These are phyloP conservation scores for Scheffersomyces stambukii DNA, from an alignment of 1,139 yeast genomes.

Conservation along the genomic window DNA sequence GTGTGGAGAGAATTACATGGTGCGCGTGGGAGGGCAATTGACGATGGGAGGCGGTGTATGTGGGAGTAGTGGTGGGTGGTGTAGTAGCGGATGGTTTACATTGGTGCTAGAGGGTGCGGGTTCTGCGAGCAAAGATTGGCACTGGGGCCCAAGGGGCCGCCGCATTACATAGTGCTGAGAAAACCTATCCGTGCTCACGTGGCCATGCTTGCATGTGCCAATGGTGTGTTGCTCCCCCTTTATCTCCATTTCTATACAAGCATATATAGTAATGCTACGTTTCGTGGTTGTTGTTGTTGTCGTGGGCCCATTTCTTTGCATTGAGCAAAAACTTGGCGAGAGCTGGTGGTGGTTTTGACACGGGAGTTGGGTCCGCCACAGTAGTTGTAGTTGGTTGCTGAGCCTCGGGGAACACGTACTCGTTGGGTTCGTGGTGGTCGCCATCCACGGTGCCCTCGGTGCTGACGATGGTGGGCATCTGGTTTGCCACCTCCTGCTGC, in stretches of 20 bases:
- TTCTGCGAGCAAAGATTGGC: no score
- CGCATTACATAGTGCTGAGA: no score
- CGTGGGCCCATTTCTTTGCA: constrained; percentile 65
- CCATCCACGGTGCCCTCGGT: constrained; percentile 44
- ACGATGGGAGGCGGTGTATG: neutral
- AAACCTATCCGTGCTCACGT: no score
- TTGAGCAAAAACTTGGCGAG: constrained; percentile 55
- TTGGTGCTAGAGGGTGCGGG: no score
- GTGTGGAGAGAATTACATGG: constrained; percentile 2
- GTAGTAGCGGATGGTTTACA: no score
- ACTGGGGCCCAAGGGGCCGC: no score
- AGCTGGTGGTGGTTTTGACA: constrained; percentile 7
- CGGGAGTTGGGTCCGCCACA: constrained; percentile 5
- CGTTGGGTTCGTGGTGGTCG: constrained; percentile 51
- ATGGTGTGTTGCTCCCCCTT: constrained; percentile 1
- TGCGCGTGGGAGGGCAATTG: neutral
- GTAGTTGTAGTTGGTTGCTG: constrained; percentile 11
- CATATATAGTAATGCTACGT: no score
- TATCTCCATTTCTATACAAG: no score
- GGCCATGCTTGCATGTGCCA: neutral
- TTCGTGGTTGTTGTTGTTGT: no score
- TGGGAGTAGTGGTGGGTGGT: no score
- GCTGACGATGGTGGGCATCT: constrained; percentile 57
- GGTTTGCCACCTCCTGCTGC: constrained; percentile 31
- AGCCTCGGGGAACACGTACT: constrained; percentile 64